A percentile compares a stretch with the other conserved stretches of the same genome.
phyloP scores from a whole-genome alignment of 1,139 yeast species.

The Petasospora rhodanensis region DNA sequence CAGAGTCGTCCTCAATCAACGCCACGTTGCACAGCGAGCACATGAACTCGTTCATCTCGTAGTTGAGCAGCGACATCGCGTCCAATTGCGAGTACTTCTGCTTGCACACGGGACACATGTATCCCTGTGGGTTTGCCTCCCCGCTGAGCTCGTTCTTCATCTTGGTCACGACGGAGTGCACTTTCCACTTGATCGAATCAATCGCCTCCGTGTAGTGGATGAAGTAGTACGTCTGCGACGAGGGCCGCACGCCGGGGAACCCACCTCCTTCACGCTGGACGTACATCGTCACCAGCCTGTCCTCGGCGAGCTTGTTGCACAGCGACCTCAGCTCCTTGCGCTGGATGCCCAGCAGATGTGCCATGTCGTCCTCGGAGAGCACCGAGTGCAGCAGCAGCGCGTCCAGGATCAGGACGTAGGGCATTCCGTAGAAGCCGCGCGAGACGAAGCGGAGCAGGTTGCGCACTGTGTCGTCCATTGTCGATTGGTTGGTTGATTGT shows the following conservation, averaged over 20 bases:
- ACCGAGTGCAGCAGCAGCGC: conserved; percentile 90
- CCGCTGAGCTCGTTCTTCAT: conserved; percentile 78
- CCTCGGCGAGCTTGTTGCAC: conserved; percentile 80
- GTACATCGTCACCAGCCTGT: conserved; percentile 62
- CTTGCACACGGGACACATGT: conserved; percentile 81
- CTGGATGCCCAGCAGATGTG: conserved; percentile 74
- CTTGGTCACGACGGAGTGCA: conserved; percentile 75
- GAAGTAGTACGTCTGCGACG: conserved; percentile 73
- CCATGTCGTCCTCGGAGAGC: conserved; percentile 88
- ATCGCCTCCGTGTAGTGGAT: conserved; percentile 91
- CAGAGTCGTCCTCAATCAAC: conserved; percentile 83
- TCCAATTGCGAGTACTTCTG: conserved; percentile 81
- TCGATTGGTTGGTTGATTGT: no score
- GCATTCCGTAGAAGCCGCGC: conserved; percentile 81
- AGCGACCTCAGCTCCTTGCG: conserved; percentile 82
- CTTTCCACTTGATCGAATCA: conserved; percentile 95
- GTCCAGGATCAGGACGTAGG: conserved; percentile 81
- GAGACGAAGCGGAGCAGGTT: conserved; percentile 47
- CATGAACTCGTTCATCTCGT: conserved; percentile 72
- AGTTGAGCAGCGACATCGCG: conserved; percentile 76
- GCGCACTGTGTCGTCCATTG: conserved; percentile 26
- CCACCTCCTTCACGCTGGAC: conserved; percentile 80
- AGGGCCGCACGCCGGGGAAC: conserved; percentile 51
- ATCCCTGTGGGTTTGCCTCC: conserved; percentile 91
- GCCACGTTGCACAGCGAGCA: conserved; percentile 80